Base-by-base conservation (phyloP, 2,329 filamentous ascomycete genomes). In the Blastomyces emzantsi region DNA sequence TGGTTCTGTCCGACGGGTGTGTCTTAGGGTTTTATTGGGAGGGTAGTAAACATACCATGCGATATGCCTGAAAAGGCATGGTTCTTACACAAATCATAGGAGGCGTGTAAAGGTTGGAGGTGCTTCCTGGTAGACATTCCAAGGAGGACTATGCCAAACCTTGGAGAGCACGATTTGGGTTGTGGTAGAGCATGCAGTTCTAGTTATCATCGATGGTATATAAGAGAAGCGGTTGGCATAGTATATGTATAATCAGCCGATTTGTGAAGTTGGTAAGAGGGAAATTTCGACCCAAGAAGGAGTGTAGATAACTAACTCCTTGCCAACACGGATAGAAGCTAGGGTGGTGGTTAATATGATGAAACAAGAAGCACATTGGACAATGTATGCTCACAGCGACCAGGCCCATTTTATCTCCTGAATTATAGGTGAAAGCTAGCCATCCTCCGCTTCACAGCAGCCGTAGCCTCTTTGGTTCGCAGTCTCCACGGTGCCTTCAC, bases 371-470 rank as follows among this genome's bases (percentile, higher is more conserved):
- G 11, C 11, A 52, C 0, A 17, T 2, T 25, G 36, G 13, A 22
- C 30, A 56, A 39, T 39, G 19, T 2, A 15, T 36, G n/a, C 33
- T 58, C 55, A 52, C 25, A 30, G 49, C 25, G 3, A 30, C 25
- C 49, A 30, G 22, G 15, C 15, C 25, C 2, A 28, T 30, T 52
- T 7, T 52, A 7, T 52, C 25, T 19, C 25, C 25, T 7, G 15
- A 3, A 47, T 56, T 41, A 61, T 54, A 61, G 49, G 45, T 61
- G 49, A 41, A 61, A 61, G 25, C 60, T 61, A 13, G 51, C 13
- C 47, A 55, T 61, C 60, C 60, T 61, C 11, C 47, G 60, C 47
- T 33, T 55, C 22, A 52, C 15, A 30, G 22, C 30, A 11, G 28
- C 33, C 30, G 25, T 55, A 28, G 17, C 41, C 33, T 43, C 51